These are phyloP conservation scores for Calonectria pauciramosa DNA, from an alignment of 2,329 filamentous ascomycete genomes.

Conservation along the genomic window DNA sequence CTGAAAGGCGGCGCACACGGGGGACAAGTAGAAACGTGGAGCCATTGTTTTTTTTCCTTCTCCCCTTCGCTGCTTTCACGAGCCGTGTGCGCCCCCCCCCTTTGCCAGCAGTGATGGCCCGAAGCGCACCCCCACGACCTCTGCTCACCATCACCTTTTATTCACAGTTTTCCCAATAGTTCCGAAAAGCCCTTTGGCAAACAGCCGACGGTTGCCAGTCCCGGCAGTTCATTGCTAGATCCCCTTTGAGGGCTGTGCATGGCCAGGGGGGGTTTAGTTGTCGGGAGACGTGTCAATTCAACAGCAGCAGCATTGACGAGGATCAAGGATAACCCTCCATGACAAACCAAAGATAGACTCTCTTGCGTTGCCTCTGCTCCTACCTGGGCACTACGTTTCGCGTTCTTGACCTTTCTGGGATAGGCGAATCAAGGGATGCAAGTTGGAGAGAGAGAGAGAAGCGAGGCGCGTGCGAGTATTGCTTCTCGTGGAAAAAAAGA, in stretches of 20 bases:
- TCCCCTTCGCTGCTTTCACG: neutral
- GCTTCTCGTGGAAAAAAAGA: neutral
- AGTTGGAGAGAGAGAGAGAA: neutral
- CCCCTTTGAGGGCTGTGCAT: slow-evolving; percentile 14
- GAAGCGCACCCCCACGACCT: slow-evolving; percentile 6
- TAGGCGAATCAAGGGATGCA: neutral
- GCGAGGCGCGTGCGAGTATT: slow-evolving; percentile 2
- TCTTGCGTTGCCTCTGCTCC: neutral
- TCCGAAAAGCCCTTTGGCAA: slow-evolving; percentile 9
- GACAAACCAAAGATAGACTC: slow-evolving; percentile 21
- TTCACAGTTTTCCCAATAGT: slow-evolving; percentile 15
- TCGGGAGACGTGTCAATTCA: slow-evolving; percentile 18
- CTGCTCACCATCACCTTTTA: neutral
- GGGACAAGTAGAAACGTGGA: slow-evolving; percentile 29
- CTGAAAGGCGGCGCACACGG: slow-evolving; percentile 1
- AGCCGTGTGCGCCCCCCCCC: slow-evolving; percentile 18
- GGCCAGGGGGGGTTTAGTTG: slow-evolving; percentile 19
- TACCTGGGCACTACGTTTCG: slow-evolving; percentile 13
- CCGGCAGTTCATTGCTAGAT: slow-evolving; percentile 39
- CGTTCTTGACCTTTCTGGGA: slow-evolving; percentile 10
- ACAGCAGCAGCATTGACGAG: neutral
- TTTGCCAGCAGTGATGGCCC: slow-evolving; percentile 22
- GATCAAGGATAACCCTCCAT: slow-evolving; percentile 17
- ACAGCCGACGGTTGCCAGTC: slow-evolving; percentile 23
- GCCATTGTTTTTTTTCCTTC: slow-evolving; percentile 27